Conservation (phyloP, 2,329 filamentous ascomycete species). For the Microcera coccophila region DNA sequence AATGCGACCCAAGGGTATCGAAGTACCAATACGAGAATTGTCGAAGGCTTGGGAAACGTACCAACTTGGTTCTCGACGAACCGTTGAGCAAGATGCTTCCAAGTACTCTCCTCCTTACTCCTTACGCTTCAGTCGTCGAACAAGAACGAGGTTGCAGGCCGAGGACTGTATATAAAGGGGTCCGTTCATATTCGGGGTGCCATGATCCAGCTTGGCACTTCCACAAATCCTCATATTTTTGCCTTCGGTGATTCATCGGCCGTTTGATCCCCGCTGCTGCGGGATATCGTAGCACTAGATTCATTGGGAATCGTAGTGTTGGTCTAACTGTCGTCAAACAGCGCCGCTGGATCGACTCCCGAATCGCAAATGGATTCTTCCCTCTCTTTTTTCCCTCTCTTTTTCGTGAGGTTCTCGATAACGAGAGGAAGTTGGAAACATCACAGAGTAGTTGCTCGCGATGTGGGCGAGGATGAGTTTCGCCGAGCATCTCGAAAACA, state of each 20-base stretch:
- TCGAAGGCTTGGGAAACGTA: conserved; percentile 42
- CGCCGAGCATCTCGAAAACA: too few relatives aligned
- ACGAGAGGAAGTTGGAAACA: not conserved
- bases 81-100: conserved; percentile 62
- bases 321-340: too few relatives aligned
- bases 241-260: too few relatives aligned
- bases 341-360: not conserved
- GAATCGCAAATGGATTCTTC: too few relatives aligned
- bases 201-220: too few relatives aligned
- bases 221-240: too few relatives aligned
- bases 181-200: conserved; percentile 47
- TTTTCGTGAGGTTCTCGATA: too few relatives aligned
- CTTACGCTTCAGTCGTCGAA: conserved; percentile 57
- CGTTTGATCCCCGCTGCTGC: too few relatives aligned
- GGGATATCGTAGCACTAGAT: too few relatives aligned
- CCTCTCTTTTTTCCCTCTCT: too few relatives aligned
- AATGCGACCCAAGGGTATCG: conserved; percentile 6
- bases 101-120: conserved; percentile 59
- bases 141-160: conserved; percentile 49
- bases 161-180: conserved; percentile 56
- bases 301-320: too few relatives aligned
- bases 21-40: conserved; percentile 7
- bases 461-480: not conserved
- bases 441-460: not conserved
- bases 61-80: conserved; percentile 77